A percentile compares a stretch with the other conserved stretches of the same genome.
Evolutionary conservation across 169 alveolate species (phyloP).

Genomic region (Plasmodium gaboni): DNA sequence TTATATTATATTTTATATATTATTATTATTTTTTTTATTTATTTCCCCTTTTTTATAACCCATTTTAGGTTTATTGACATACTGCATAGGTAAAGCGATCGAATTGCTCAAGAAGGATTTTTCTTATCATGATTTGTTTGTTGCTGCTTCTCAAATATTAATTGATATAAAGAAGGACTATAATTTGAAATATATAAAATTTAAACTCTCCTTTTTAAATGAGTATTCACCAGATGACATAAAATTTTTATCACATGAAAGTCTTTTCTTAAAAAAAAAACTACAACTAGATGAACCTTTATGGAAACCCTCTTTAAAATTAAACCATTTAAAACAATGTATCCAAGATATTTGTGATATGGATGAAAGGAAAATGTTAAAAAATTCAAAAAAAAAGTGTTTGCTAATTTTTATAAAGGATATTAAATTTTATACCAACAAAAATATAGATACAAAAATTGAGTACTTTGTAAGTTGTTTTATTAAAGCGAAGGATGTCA

Average conservation of each 20-base stretch:
- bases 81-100: constrained; percentile 58
- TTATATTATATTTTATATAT: neutral
- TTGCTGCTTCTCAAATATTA: constrained; percentile 48
- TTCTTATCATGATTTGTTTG: constrained; percentile 68
- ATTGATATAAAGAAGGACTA: constrained; percentile 49
- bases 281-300: constrained; percentile 40
- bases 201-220: constrained; percentile 62
- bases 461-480: constrained; percentile 64
- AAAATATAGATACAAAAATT: constrained; percentile 17
- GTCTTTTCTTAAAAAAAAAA: constrained; percentile 51
- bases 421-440: constrained; percentile 16
- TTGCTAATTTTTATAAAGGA: constrained; percentile 55
- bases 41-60: neutral
- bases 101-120: constrained; percentile 27
- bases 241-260: constrained; percentile 73
- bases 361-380: constrained; percentile 11
- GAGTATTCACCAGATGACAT: constrained; percentile 75
- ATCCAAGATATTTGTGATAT: constrained; percentile 21
- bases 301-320: constrained; percentile 67
- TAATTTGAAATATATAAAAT: constrained; percentile 53
- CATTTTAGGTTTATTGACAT: constrained; percentile 55
- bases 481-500: constrained; percentile 16
- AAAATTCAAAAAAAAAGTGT: constrained; percentile 15
- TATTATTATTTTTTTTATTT: neutral
- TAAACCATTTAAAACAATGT: constrained; percentile 22